Conservation (phyloP, 371 early-diverging fungal genomes). For the Zychaea mexicana region DNA sequence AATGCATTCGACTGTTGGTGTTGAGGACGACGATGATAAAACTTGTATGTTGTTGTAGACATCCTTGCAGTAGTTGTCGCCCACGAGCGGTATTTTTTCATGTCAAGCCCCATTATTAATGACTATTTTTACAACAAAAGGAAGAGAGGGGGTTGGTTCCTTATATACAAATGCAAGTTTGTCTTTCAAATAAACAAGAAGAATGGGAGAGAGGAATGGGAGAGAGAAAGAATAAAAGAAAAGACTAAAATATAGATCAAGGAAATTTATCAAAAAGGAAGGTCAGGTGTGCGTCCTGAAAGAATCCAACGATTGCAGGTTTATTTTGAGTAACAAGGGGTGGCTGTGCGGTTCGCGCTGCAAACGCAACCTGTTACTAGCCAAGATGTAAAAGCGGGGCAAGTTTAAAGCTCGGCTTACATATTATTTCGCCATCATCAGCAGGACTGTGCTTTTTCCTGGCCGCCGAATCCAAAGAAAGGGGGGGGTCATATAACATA, state of each 20-base stretch:
- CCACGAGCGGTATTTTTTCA: not conserved
- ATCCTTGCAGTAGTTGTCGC: not conserved
- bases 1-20: not conserved
- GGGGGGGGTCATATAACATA: no score
- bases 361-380: not conserved
- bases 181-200: no score
- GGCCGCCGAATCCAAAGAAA: no score
- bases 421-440: no score
- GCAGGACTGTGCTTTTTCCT: no score
- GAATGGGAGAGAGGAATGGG: not conserved
- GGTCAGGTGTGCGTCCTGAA: constrained; percentile 2
- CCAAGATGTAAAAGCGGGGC: not conserved
- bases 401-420: not conserved
- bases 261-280: constrained; percentile 5
- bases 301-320: not conserved
- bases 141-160: not conserved
- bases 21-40: not conserved
- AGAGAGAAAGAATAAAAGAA: not conserved
- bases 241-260: not conserved
- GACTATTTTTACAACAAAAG: not conserved
- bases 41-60: not conserved
- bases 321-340: not conserved
- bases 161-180: no score
- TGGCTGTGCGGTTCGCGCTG: no score
- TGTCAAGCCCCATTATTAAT: not conserved